These are phyloP conservation scores for Neoboletus subvelutipes DNA, from an alignment of 768 basidiomycete genomes.

Conservation along the genomic window DNA sequence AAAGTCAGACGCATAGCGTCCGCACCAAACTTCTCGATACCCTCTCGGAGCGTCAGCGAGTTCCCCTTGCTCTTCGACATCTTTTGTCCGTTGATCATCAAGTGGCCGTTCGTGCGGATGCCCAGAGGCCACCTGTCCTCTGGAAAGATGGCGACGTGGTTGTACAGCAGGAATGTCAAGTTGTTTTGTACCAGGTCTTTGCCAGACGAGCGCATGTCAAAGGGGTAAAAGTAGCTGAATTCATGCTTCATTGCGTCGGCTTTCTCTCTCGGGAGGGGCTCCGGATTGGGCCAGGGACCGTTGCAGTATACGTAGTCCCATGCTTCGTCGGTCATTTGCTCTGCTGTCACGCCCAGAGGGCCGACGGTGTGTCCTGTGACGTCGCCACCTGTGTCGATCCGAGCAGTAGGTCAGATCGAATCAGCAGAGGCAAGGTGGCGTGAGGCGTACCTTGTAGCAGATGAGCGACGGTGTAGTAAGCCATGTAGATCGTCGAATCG, in stretches of 20 bases:
- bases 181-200: slow-evolving; percentile 97
- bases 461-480: slow-evolving; percentile 94
- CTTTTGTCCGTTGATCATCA: slow-evolving; percentile 97
- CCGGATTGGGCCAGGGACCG: slow-evolving; percentile 68
- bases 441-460: slow-evolving; percentile 75
- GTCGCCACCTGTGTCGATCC: slow-evolving; percentile 49
- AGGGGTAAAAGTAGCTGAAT: slow-evolving; percentile 96
- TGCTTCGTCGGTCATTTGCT: slow-evolving; percentile 95
- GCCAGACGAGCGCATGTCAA: slow-evolving; percentile 96
- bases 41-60: slow-evolving; percentile 85
- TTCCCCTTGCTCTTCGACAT: slow-evolving; percentile 99
- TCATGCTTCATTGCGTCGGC: slow-evolving; percentile 84
- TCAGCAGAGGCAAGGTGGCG: not conserved
- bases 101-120: slow-evolving; percentile 93
- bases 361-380: slow-evolving; percentile 81
- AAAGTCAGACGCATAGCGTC: slow-evolving; percentile 90
- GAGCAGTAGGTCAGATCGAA: slow-evolving; percentile 7
- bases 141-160: slow-evolving; percentile 90
- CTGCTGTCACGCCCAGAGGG: slow-evolving; percentile 78
- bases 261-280: slow-evolving; percentile 71
- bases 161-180: slow-evolving; percentile 91
- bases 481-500: slow-evolving; percentile 98
- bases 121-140: slow-evolving; percentile 86
- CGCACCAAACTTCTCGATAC: slow-evolving; percentile 93
- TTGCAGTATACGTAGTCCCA: slow-evolving; percentile 93